Base-by-base conservation (phyloP, 345 rosid species). In the Leavenworthia alabamica region DNA sequence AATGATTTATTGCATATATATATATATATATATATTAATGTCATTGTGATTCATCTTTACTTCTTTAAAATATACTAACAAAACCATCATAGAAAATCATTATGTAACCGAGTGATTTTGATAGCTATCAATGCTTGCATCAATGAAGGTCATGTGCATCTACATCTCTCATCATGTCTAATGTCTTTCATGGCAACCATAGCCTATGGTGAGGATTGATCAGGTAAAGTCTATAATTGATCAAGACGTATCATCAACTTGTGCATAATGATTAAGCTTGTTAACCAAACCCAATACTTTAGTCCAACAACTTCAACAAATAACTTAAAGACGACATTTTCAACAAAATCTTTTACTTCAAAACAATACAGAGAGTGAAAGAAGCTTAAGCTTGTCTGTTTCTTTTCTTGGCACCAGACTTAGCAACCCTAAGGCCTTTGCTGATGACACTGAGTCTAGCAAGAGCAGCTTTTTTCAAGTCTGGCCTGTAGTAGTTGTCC, bases 401-500 rank as follows among this genome's bases (percentile, higher is more conserved):
- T 78, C 79, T 85, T 92, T 89, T 85, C 87, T 88, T 90, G 62
- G 72, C 86, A 72, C 97, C 99, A 24, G 96, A 87, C 70, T 84
- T 93, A 10, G 92, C 73, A 55, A 87, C 85, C 83, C 80, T 89
- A 37, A 89, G 78, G 74, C 99, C 80, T 73, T 79, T 78, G 79
- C 85, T 80, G 47, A 89, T 89, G 8, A 61, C 90, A 29, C 90
- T 85, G 77, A 93, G 78, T 74, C 96, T 82, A 56, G 97, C 86
- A 40, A 93, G 97, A 37, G 99, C 90, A 1, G 94, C 94, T 12
- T 78, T 79, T 81, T 82, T 89, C 57, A 93, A 71, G 76, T 93
- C 97, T 14, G 92, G 96, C 73, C 94, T 81, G 86, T 89, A 89
- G 72, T 82, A 74, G 86, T 87, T 87, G 68, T 82, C 84, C 2